A percentile compares a stretch with the other conserved stretches of the same genome.
Conservation (phyloP, 306 rosid genomes). For the Senna siamea region DNA sequence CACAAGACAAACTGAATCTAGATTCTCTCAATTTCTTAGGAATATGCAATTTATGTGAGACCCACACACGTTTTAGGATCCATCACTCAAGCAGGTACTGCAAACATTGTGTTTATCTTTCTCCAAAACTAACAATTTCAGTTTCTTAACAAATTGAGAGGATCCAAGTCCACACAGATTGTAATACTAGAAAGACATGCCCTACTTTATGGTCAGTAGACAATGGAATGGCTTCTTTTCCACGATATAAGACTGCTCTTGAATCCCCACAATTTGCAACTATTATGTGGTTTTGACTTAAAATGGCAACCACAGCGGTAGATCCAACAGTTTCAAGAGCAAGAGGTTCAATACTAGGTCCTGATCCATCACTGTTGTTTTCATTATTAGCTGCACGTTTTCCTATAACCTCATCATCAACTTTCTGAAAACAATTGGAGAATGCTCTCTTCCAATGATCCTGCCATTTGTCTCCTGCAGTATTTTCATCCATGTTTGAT, state of each 20-base stretch:
- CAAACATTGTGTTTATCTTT: background rate
- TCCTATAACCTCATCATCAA: constrained; percentile 73
- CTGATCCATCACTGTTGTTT: constrained; percentile 40
- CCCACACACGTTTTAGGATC: background rate
- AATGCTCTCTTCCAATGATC: constrained; percentile 67
- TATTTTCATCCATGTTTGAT: constrained; percentile 34
- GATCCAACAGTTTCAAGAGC: constrained; percentile 85
- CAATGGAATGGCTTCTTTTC: constrained; percentile 68
- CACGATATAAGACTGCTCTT: constrained; percentile 76
- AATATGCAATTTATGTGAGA: background rate
- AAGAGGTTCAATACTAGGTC: constrained; percentile 42
- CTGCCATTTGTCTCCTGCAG: constrained; percentile 48
- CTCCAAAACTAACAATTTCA: no score
- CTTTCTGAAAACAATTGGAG: constrained; percentile 63
- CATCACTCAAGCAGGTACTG: background rate
- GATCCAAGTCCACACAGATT: background rate
- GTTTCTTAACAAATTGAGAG: no score
- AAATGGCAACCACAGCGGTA: constrained; percentile 78
- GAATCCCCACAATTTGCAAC: constrained; percentile 89
- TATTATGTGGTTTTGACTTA: constrained; percentile 61
- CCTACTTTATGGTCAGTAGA: constrained; percentile 86
- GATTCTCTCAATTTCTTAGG: no score
- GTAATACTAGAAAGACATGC: constrained; percentile 23
- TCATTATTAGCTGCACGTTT: constrained; percentile 27
- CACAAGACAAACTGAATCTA: background rate